These are phyloP conservation scores for Alisma plantagoaquatica DNA, from an alignment of 106 monocot species.

Conservation along the genomic window DNA sequence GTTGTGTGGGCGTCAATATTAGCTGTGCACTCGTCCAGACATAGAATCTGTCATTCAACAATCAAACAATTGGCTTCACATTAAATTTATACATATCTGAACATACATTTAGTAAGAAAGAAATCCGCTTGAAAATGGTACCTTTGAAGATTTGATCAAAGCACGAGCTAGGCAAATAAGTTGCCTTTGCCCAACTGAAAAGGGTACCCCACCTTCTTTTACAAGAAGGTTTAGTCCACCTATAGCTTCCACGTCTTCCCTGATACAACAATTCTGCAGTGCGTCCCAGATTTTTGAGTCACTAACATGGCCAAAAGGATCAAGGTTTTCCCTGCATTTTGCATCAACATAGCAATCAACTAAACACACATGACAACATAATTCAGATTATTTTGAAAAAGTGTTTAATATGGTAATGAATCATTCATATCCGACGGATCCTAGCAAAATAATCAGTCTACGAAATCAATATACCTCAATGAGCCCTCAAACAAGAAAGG, in stretches of 20 bases:
- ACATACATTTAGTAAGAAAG: background rate
- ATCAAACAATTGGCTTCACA: background rate
- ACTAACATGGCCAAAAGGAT: slow-evolving; percentile 54
- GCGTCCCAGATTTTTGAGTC: slow-evolving; percentile 71
- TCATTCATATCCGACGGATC: too few species aligned
- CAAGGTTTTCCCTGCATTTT: slow-evolving; percentile 67
- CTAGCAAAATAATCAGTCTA: too few species aligned
- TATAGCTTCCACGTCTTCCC: slow-evolving; percentile 48
- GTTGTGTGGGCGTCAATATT: slow-evolving; percentile 75
- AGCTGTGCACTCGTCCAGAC: slow-evolving; percentile 94
- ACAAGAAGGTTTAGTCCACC: slow-evolving; percentile 76
- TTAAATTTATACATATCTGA: background rate
- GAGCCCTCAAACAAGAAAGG: slow-evolving; percentile 92
- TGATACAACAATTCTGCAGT: slow-evolving; percentile 75
- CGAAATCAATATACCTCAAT: slow-evolving; percentile 66
- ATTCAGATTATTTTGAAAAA: too few species aligned
- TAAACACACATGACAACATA: too few species aligned
- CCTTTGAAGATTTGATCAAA: slow-evolving; percentile 87
- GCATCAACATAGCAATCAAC: too few species aligned
- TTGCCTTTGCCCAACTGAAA: slow-evolving; percentile 88
- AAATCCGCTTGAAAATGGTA: slow-evolving; percentile 3
- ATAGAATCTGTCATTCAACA: slow-evolving; percentile 63
- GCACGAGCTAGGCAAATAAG: slow-evolving; percentile 94
- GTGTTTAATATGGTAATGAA: too few species aligned
- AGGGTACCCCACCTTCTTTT: slow-evolving; percentile 53